These are phyloP conservation scores for Entomortierella chlamydospora DNA, from an alignment of 192 early-diverging fungal species.

Conservation along the genomic window DNA sequence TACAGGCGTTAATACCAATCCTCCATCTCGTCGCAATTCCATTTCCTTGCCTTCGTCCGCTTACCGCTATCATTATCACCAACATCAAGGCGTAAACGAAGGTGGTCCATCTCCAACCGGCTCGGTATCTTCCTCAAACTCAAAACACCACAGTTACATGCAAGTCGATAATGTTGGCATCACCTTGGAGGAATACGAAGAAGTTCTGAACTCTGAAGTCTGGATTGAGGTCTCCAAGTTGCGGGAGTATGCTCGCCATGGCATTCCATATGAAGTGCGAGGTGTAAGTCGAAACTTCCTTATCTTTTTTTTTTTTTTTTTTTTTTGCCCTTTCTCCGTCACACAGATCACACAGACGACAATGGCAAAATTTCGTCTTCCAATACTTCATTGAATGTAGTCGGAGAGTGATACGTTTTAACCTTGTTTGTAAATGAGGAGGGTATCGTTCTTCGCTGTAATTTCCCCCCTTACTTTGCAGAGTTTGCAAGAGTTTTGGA, in stretches of 20 bases:
- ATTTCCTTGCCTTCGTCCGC: not conserved
- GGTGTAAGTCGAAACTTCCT: conserved; percentile 56
- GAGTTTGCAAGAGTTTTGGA: too few relatives aligned
- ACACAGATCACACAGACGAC: not conserved
- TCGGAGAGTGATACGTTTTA: too few relatives aligned
- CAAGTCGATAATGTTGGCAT: conserved; percentile 12
- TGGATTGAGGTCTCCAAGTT: conserved; percentile 84
- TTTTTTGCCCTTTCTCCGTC: not conserved
- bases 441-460: too few relatives aligned
- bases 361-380: too few relatives aligned
- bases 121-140: conserved; percentile 2
- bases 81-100: not conserved
- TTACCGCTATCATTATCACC: conserved; percentile 4
- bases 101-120: conserved; percentile 3
- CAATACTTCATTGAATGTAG: too few relatives aligned
- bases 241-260: conserved; percentile 77
- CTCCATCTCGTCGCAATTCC: not conserved
- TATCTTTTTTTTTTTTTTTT: not conserved
- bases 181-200: conserved; percentile 72
- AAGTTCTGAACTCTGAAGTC: conserved; percentile 81
- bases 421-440: too few relatives aligned
- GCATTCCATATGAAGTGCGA: conserved; percentile 81
- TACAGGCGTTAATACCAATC: not conserved
- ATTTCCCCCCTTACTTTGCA: too few relatives aligned
- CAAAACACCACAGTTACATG: not conserved